Conservation (phyloP, 495 filamentous ascomycete species). For the Lophiotrema nucula region DNA sequence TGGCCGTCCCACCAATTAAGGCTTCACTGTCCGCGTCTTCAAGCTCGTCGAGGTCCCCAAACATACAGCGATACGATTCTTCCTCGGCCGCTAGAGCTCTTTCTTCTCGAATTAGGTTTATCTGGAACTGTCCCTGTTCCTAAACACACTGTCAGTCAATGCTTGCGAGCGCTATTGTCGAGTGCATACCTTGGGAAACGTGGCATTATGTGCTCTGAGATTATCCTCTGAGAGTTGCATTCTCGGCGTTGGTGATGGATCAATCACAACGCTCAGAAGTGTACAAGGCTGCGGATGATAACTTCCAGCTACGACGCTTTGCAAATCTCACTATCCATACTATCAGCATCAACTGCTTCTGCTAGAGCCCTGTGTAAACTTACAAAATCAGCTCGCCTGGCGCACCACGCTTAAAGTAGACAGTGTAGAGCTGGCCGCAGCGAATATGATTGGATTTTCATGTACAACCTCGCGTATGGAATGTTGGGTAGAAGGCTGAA, state of each 20-base stretch:
- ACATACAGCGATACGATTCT: constrained; percentile 6
- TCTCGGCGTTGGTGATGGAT: background rate
- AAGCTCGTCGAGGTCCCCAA: constrained; percentile 10
- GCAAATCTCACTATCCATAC: background rate
- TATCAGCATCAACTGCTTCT: background rate
- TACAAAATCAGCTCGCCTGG: background rate
- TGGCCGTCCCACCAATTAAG: background rate
- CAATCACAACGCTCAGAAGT: background rate
- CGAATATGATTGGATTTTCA: no score
- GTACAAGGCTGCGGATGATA: no score
- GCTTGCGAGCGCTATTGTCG: background rate
- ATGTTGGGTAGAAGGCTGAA: background rate
- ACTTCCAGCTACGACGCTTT: no score
- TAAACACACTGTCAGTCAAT: constrained; percentile 4
- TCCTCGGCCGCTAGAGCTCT: background rate
- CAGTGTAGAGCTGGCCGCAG: no score
- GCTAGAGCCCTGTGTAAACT: background rate
- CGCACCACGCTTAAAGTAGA: no score
- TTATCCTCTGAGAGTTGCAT: constrained; percentile 16
- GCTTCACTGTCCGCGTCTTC: background rate
- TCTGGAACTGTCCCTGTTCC: constrained; percentile 8
- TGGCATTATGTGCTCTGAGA: constrained; percentile 15
- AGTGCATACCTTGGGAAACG: constrained; percentile 16
- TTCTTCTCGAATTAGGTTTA: constrained; percentile 17
- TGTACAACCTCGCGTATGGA: no score